Conservation (phyloP, 2,329 filamentous ascomycete species). For the Eutypella sp. region DNA sequence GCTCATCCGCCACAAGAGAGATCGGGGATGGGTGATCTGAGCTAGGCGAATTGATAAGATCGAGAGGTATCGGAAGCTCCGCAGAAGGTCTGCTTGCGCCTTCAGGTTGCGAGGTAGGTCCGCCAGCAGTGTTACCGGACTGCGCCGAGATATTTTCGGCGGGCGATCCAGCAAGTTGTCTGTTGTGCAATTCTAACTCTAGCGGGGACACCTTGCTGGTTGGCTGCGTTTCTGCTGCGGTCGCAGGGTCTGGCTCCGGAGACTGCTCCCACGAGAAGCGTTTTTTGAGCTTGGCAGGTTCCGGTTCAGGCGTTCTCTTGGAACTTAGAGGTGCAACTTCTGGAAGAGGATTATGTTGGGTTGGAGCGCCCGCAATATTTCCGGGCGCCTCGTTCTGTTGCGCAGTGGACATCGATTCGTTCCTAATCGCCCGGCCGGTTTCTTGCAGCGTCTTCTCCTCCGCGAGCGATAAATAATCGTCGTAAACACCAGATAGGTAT, state of each 20-base stretch:
- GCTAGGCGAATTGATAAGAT: conserved; percentile 6
- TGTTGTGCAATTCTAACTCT: not conserved
- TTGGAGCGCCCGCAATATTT: not conserved
- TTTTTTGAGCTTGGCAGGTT: conserved; percentile 7
- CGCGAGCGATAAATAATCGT: conserved; percentile 57
- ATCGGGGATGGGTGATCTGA: conserved; percentile 40
- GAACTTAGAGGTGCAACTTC: conserved; percentile 18
- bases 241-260: conserved; percentile 15
- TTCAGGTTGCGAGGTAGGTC: conserved; percentile 6
- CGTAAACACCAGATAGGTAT: conserved; percentile 62
- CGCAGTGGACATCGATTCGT: conserved; percentile 7
- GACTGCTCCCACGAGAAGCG: conserved; percentile 41
- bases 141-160: conserved; percentile 3
- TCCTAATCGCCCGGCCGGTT: conserved; percentile 22
- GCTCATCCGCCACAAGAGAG: conserved; percentile 31
- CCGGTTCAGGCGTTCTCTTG: conserved; percentile 9
- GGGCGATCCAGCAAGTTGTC: not conserved
- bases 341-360: conserved; percentile 7
- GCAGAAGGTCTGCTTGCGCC: conserved; percentile 23
- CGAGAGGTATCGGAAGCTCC: conserved; percentile 18
- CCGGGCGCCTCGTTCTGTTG: conserved; percentile 1
- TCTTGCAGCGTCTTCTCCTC: conserved; percentile 35
- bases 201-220: not conserved
- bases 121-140: conserved; percentile 1
- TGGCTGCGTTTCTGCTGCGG: conserved; percentile 10